Conservation (phyloP, 108 stramenopile genomes). For the Discostella pseudostelligera region DNA sequence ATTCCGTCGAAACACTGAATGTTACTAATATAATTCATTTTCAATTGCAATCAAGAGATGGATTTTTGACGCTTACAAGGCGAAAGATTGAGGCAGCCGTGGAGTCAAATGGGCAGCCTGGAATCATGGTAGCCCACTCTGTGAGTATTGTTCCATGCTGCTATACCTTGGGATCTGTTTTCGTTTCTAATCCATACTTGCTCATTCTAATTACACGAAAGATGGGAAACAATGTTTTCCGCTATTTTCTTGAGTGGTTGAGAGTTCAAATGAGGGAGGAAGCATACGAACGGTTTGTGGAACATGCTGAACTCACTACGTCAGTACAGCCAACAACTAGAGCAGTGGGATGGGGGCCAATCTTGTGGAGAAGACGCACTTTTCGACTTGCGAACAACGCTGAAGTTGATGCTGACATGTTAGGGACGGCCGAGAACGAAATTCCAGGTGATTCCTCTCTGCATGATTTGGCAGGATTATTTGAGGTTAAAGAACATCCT, state of each 20-base stretch:
- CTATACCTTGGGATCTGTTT: neutral
- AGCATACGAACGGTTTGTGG: conserved; percentile 55
- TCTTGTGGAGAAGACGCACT: conserved; percentile 36
- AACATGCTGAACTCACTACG: conserved; percentile 37
- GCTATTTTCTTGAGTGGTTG: conserved; percentile 85
- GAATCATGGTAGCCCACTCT: conserved; percentile 87
- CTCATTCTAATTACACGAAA: conserved; percentile 4
- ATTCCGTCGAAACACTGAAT: neutral
- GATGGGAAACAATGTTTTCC: conserved; percentile 82
- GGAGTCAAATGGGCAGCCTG: conserved; percentile 63
- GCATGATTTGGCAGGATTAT: neutral
- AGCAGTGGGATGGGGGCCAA: conserved; percentile 1
- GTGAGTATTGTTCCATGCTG: conserved; percentile 31
- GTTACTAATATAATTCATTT: no score
- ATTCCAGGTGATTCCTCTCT: neutral
- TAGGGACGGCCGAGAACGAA: neutral
- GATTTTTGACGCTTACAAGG: conserved; percentile 16
- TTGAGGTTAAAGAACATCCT: neutral
- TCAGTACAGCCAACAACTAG: conserved; percentile 21
- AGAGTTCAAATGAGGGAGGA: conserved; percentile 72
- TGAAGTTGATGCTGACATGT: conserved; percentile 11
- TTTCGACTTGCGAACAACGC: conserved; percentile 16
- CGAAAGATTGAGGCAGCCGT: conserved; percentile 71
- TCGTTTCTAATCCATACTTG: neutral
- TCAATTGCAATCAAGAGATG: conserved; percentile 14